Percentiles rank a stretch among this genome's conserved stretches.
phyloP scores from a whole-genome alignment of 495 filamentous ascomycete species.

The Chaetomium fimeti region DNA sequence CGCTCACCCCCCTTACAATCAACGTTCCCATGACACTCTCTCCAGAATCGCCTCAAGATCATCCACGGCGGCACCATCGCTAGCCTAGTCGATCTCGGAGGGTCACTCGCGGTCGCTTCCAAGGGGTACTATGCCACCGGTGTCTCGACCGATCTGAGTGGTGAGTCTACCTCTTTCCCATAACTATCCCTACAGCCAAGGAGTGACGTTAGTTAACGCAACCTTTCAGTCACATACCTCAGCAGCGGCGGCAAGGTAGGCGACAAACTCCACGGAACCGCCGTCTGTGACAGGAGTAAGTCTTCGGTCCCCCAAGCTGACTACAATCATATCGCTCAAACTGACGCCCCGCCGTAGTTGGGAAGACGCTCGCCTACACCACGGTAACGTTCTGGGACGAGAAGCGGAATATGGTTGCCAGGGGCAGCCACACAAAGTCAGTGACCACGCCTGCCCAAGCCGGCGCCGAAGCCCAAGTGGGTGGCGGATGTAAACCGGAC shows the following conservation, averaged over 20 bases:
- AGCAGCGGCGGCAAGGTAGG: slow-evolving; percentile 79
- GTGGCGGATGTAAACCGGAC: no score
- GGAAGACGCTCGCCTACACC: slow-evolving; percentile 89
- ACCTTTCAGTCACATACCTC: slow-evolving; percentile 76
- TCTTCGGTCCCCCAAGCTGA: not conserved
- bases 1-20: not conserved
- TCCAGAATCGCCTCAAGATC: slow-evolving; percentile 81
- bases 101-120: slow-evolving; percentile 90
- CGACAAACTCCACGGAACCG: slow-evolving; percentile 66
- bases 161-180: slow-evolving; percentile 56
- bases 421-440: slow-evolving; percentile 96
- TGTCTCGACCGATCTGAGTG: slow-evolving; percentile 88
- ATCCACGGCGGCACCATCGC: slow-evolving; percentile 95
- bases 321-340: not conserved
- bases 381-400: slow-evolving; percentile 72
- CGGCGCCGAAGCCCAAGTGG: not conserved
- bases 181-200: no score
- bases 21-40: not conserved
- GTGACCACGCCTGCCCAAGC: slow-evolving; percentile 24
- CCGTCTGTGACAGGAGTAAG: slow-evolving; percentile 83
- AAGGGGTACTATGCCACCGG: slow-evolving; percentile 84
- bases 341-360: slow-evolving; percentile 57
- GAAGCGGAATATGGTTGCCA: slow-evolving; percentile 75
- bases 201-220: no score
- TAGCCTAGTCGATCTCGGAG: slow-evolving; percentile 92